Percentiles rank a stretch among this genome's conserved stretches.
Evolutionary conservation across 805 yeast species (phyloP).

Genomic region (Candida ulmi): DNA sequence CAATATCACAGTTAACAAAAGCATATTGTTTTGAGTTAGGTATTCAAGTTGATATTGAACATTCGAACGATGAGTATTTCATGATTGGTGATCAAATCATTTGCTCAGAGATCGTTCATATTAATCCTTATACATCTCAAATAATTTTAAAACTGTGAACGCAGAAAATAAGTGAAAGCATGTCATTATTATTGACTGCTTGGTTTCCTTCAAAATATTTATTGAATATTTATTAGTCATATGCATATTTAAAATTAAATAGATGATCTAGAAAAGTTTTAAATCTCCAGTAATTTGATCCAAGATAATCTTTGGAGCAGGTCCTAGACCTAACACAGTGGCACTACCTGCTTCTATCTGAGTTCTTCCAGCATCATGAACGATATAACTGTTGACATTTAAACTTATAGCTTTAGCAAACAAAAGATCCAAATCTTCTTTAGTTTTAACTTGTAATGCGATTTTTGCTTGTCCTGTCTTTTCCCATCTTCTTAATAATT

Average conservation of each 20-base stretch:
- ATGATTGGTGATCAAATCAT: constrained; percentile 12
- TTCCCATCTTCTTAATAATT: constrained; percentile 71
- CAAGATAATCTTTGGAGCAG: constrained; percentile 79
- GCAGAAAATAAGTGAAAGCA: too few species aligned
- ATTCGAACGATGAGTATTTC: not conserved
- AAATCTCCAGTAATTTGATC: constrained; percentile 80
- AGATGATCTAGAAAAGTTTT: constrained; percentile 50
- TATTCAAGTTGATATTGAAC: constrained; percentile 7
- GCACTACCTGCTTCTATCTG: constrained; percentile 96
- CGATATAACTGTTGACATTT: constrained; percentile 72
- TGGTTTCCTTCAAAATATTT: too few species aligned
- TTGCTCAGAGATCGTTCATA: constrained; percentile 3
- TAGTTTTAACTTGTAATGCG: constrained; percentile 65
- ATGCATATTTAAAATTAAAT: not conserved
- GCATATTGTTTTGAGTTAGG: constrained; percentile 10
- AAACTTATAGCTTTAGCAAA: constrained; percentile 77
- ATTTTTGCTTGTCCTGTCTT: constrained; percentile 89
- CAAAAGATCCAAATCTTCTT: constrained; percentile 66
- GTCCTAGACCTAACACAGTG: constrained; percentile 95
- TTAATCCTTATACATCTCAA: constrained; percentile 3
- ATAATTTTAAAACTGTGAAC: constrained; percentile 1
- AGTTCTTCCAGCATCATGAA: constrained; percentile 96
- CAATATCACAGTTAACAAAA: not conserved
- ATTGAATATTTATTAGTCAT: not conserved
- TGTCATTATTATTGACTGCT: too few species aligned